These are phyloP conservation scores for Pythium pectinolyticum DNA, from an alignment of 352 stramenopile genomes.

Conservation along the genomic window DNA sequence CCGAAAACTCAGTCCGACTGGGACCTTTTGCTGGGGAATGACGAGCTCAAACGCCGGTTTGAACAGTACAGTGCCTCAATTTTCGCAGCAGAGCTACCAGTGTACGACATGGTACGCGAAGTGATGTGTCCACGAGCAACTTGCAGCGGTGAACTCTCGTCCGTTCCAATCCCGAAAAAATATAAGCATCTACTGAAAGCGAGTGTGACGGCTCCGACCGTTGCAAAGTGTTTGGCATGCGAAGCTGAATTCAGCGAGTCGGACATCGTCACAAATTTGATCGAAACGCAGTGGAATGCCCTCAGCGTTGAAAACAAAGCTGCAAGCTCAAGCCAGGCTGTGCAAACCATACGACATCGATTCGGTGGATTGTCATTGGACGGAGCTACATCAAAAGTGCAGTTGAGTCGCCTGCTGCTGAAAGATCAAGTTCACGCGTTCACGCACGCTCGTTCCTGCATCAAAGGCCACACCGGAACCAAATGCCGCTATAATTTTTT, in stretches of 20 bases:
- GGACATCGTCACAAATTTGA: background rate
- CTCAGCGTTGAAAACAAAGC: conserved; percentile 3
- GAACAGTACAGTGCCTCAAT: conserved; percentile 21
- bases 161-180: conserved; percentile 10
- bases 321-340: background rate
- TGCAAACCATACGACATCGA: background rate
- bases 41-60: background rate
- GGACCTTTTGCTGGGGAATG: conserved; percentile 7
- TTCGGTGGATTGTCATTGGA: conserved; percentile 15
- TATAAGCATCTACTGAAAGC: background rate
- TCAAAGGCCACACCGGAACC: conserved; percentile 1
- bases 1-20: conserved; percentile 23
- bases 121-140: background rate
- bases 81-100: conserved; percentile 18
- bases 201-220: background rate
- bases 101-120: background rate
- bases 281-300: background rate
- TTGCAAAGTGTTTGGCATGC: conserved; percentile 6
- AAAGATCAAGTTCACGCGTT: conserved; percentile 17
- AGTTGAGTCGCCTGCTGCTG: conserved; percentile 15
- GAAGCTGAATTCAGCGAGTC: background rate
- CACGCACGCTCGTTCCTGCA: conserved; percentile 14
- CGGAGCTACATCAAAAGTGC: conserved; percentile 1
- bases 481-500: conserved; percentile 25
- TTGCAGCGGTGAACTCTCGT: conserved; percentile 1